Conservation (phyloP, 2,329 filamentous ascomycete species). For the Fusarium sp. region DNA sequence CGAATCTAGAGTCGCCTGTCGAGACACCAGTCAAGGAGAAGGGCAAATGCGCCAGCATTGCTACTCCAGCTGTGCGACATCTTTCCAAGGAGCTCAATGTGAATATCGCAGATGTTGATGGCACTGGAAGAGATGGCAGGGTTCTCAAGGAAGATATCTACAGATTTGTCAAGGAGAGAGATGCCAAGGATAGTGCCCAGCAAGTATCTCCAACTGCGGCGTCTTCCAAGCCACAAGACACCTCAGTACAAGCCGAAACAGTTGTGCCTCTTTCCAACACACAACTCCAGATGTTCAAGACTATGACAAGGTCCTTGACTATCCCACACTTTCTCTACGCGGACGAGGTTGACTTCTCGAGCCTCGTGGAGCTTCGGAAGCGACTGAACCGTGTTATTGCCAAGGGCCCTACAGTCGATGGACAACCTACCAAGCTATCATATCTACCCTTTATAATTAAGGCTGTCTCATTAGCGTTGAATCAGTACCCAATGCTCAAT, state of each 20-base stretch:
- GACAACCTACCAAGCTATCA: slow-evolving; percentile 73
- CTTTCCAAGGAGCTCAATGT: slow-evolving; percentile 82
- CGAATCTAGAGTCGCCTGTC: neutral
- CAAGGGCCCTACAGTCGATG: slow-evolving; percentile 55
- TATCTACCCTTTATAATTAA: slow-evolving; percentile 97
- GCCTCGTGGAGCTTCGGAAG: slow-evolving; percentile 75
- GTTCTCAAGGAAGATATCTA: slow-evolving; percentile 94
- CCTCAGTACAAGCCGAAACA: slow-evolving; percentile 71
- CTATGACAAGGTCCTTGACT: slow-evolving; percentile 89
- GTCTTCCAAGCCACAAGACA: slow-evolving; percentile 31
- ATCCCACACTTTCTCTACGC: slow-evolving; percentile 98
- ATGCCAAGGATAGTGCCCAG: slow-evolving; percentile 46
- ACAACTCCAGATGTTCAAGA: slow-evolving; percentile 95
- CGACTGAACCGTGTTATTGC: slow-evolving; percentile 75
- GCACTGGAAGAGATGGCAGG: slow-evolving; percentile 89
- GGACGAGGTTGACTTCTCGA: slow-evolving; percentile 85
- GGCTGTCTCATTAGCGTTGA: slow-evolving; percentile 85
- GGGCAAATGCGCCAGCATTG: slow-evolving; percentile 77
- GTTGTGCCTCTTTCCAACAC: slow-evolving; percentile 76
- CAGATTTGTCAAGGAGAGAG: slow-evolving; percentile 68
- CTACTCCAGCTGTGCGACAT: slow-evolving; percentile 92
- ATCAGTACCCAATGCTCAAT: slow-evolving; percentile 87
- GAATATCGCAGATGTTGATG: slow-evolving; percentile 79
- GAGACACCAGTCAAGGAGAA: slow-evolving; percentile 48
- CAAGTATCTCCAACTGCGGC: slow-evolving; percentile 38